Conservation (phyloP, 345 rosid species). For the Eucalyptus tenuipes region DNA sequence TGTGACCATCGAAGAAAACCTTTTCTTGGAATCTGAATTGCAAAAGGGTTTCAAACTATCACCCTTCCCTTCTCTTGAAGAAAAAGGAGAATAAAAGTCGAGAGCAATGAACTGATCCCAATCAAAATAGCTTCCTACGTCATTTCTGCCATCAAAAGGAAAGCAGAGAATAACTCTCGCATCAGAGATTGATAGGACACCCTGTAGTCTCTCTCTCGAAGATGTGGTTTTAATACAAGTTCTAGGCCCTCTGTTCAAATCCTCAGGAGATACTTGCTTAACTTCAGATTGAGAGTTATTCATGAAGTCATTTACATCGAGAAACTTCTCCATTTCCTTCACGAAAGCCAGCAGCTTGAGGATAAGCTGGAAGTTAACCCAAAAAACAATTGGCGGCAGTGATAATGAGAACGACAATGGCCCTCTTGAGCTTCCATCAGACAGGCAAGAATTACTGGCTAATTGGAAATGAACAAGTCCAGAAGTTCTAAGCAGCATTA, state of each 20-base stretch:
- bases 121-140: conserved; percentile 11
- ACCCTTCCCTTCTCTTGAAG: conserved; percentile 21
- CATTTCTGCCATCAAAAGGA: conserved; percentile 39
- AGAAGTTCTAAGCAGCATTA: conserved; percentile 46
- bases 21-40: conserved; percentile 22
- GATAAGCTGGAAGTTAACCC: conserved; percentile 58
- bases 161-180: conserved; percentile 72
- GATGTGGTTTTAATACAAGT: conserved; percentile 11
- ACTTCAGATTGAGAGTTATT: conserved; percentile 1
- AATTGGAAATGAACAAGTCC: conserved; percentile 37
- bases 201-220: conserved; percentile 32
- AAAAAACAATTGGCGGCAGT: conserved; percentile 51
- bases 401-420: conserved; percentile 44
- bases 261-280: conserved; percentile 7
- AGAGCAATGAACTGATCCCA: conserved; percentile 63
- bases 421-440: conserved; percentile 22
- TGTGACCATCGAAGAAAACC: conserved; percentile 20
- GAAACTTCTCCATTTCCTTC: conserved; percentile 33
- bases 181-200: conserved; percentile 41
- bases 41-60: neutral
- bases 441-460: conserved; percentile 14
- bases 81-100: conserved; percentile 38
- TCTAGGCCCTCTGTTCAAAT: conserved; percentile 8
- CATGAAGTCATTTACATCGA: conserved; percentile 5
- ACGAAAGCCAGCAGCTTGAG: conserved; percentile 40